Base-by-base conservation (phyloP, 2,329 filamentous ascomycete genomes). In the Monilinia vaccinii-corymbosi region DNA sequence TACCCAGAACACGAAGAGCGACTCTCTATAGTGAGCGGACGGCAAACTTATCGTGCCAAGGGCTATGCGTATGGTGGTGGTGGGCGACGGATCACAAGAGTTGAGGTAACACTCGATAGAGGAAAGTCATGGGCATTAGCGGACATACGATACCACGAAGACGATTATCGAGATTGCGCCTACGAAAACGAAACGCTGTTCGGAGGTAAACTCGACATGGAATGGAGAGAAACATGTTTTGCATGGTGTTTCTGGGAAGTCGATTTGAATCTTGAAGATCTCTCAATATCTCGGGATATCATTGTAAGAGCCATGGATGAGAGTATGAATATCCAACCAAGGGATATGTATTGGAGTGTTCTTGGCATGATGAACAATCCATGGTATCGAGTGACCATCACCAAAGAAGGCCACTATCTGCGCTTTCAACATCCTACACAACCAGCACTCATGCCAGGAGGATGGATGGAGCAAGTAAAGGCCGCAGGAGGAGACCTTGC, bases 291-390 rank as follows among this genome's bases (percentile, higher is more conserved):
- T 0, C 81, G 84, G 47, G 90, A 91, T 68, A 83, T 97, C 42
- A 80, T 95, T 69, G 85, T 96, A 6, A 81, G 92, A 48, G 87
- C 87, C 5, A 96, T 96, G 91, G 92, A 97, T 67, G 92, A 96
- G 65, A 82, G 86, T 58, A 87, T 96, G 83, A 89, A 88, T 73
- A 77, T 89, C 0, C 91, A 96, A 71, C 92, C 92, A 5, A 81
- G 89, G 63, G 92, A 97, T 69, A 94, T 96, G 89, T 96, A 96
- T 75, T 97, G 92, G 92, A 91, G 85, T 62, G 91, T 96, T 2
- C 76, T 96, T 44, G 91, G 92, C 0, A 97, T 97, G 92, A 96
- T 97, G 92, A 96, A 96, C 74, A 96, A 96, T 68, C 89, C 90
- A 0, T 97, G 92, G 92, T 97, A 88, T 72, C 81, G 92, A 6